Conservation (phyloP, 1,284 basidiomycete species). For the Ustilago sp. region DNA sequence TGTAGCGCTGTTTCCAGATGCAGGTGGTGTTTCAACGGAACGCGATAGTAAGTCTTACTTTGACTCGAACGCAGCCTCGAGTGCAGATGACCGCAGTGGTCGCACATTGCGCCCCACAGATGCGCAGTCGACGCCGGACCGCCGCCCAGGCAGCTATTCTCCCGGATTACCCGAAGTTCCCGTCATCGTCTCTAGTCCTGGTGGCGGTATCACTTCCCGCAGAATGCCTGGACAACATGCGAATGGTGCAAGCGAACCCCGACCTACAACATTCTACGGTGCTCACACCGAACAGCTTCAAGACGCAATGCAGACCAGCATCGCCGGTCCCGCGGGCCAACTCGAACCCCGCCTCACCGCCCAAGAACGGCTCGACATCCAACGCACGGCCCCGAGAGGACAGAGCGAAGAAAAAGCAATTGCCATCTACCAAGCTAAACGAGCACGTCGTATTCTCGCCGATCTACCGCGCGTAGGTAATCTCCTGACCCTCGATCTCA, state of each 20-base stretch:
- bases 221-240: slow-evolving; percentile 41
- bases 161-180: slow-evolving; percentile 59
- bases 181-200: slow-evolving; percentile 57
- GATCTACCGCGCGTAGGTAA: slow-evolving; percentile 84
- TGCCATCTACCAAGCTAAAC: slow-evolving; percentile 52
- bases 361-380: slow-evolving; percentile 36
- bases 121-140: slow-evolving; percentile 20
- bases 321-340: slow-evolving; percentile 31
- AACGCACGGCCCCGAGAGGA: slow-evolving; percentile 18
- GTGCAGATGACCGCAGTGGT: slow-evolving; percentile 19
- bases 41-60: slow-evolving; percentile 36
- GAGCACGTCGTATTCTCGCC: slow-evolving; percentile 70
- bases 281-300: slow-evolving; percentile 49
- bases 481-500: slow-evolving; percentile 87
- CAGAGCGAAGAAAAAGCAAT: slow-evolving; percentile 55
- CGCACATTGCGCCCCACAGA: slow-evolving; percentile 18
- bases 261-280: slow-evolving; percentile 34
- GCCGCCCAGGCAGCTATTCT: slow-evolving; percentile 51
- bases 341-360: slow-evolving; percentile 39
- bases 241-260: slow-evolving; percentile 7
- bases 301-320: slow-evolving; percentile 47
- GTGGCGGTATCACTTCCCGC: slow-evolving; percentile 57
- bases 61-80: slow-evolving; percentile 8
- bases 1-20: slow-evolving; percentile 11
- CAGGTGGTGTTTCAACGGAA: background rate